Base-by-base conservation (phyloP, 2,329 filamentous ascomycete genomes). In the Aureobasidium pullulans region DNA sequence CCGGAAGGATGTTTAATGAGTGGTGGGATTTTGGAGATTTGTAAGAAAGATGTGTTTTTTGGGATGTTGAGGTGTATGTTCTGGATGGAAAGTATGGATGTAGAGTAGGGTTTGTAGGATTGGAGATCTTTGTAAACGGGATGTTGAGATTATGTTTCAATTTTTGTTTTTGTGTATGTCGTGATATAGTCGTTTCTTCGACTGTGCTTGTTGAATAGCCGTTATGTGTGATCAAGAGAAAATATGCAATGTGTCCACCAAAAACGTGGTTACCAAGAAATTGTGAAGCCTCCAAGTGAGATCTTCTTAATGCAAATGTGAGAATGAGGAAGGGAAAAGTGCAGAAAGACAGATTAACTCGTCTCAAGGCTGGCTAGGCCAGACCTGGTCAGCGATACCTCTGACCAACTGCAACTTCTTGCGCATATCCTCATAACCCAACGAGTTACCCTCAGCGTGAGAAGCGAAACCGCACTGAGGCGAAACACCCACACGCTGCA, bases 381-480 rank as follows among this genome's bases (percentile, higher is more conserved):
- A 90, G 62, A 90, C 81, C 67, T 85, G 81, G 67, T 89, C 81
- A 4, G 87, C 86, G 66, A 90, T 83, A 66, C 84, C 76, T 63
- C 86, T 80, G 23, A 90, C 85, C 53, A 90, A 73, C 62, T 80
- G 76, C 66, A 90, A 72, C 76, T 90, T 90, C 70, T 80, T 82
- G 73, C 82, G 82, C 83, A 90, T 85, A 61, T 87, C 86, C 40
- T 87, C 81, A 62, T 82, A 75, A 32, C 78, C 81, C 54, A 90
- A 75, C 10, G 84, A 81, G 69, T 90, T 89, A 0, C 87, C 88
- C 65, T 79, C 83, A 66, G 85, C 83, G 68, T 90, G 87, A 32
- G 84, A 89, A 49, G 86, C 87, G 70, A 88, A 88, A 6, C 85
- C 86, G 69, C 86, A 89, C 74, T 89, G 86, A 0, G 86, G 85